phyloP scores from a whole-genome alignment of 805 yeast genomes.

The Kuraishia cidri region DNA sequence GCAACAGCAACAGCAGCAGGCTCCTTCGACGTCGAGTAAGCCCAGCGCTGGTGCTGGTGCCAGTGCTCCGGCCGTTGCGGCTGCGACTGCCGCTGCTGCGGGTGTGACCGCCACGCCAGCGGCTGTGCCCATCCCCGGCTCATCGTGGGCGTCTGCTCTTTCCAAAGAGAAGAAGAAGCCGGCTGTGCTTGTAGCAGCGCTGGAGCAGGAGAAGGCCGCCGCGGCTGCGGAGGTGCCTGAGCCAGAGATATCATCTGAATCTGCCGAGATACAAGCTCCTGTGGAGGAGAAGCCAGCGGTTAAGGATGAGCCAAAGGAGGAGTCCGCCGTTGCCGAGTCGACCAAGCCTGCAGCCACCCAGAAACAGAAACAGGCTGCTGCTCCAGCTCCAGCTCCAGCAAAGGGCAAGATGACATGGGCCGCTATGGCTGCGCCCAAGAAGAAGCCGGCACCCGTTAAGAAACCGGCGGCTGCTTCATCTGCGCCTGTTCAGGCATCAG shows the following conservation, averaged over 20 bases:
- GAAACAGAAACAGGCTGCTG: constrained; percentile 4
- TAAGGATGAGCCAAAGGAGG: constrained; percentile 6
- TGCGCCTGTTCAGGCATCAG: constrained; percentile 3
- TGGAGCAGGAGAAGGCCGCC: not conserved
- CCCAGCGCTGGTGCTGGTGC: constrained; percentile 13
- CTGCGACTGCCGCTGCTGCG: constrained; percentile 5
- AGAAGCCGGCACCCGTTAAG: constrained; percentile 4
- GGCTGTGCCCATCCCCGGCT: too few species aligned
- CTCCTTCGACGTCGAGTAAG: too few species aligned
- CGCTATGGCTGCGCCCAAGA: constrained; percentile 6
- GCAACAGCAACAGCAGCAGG: not conserved
- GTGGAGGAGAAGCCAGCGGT: constrained; percentile 2
- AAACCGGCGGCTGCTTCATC: constrained; percentile 2
- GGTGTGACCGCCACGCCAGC: constrained; percentile 4
- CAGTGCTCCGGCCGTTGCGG: constrained; percentile 6
- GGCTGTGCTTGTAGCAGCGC: not conserved
- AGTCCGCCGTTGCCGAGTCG: constrained; percentile 5
- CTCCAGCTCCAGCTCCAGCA: constrained; percentile 5
- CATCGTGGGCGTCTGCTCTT: constrained; percentile 24
- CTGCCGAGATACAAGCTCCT: not conserved
- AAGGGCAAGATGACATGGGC: constrained; percentile 5
- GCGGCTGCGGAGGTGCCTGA: not conserved
- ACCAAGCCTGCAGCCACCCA: constrained; percentile 3
- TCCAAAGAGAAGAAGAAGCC: constrained; percentile 5
- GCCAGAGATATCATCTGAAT: too few species aligned